These are phyloP conservation scores for Lobosporangium transversale DNA, from an alignment of 192 early-diverging fungal genomes.

Conservation along the genomic window DNA sequence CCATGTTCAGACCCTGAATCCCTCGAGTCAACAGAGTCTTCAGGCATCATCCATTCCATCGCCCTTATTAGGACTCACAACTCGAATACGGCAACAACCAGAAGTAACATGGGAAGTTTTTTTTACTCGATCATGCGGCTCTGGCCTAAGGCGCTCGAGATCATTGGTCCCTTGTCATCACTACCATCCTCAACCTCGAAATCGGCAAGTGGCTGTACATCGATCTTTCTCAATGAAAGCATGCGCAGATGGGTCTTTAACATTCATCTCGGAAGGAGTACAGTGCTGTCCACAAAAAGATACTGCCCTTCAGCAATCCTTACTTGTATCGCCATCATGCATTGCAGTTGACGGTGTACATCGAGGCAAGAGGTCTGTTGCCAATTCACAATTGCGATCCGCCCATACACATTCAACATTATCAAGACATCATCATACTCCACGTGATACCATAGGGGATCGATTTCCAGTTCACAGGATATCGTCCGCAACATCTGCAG, in stretches of 20 bases:
- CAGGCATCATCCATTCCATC: neutral
- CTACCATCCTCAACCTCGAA: neutral
- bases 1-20: neutral
- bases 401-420: neutral
- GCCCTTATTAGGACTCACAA: neutral
- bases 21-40: neutral
- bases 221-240: constrained; percentile 38
- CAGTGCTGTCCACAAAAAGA: constrained; percentile 18
- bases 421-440: neutral
- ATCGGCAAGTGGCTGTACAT: constrained; percentile 2
- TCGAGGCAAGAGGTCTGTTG: constrained; percentile 23
- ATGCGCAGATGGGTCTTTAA: constrained; percentile 5
- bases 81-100: neutral
- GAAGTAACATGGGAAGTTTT: constrained; percentile 39
- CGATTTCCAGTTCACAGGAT: neutral
- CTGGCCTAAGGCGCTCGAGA: constrained; percentile 17
- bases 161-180: constrained; percentile 4
- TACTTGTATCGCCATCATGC: constrained; percentile 28
- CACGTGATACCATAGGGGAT: no score
- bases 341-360: constrained; percentile 29
- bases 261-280: constrained; percentile 6
- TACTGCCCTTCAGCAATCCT: constrained; percentile 19
- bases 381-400: constrained; percentile 14
- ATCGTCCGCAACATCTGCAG: neutral
- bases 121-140: constrained; percentile 24